phyloP scores from a whole-genome alignment of 495 filamentous ascomycete genomes.

The Penicillium robsamsonii region DNA sequence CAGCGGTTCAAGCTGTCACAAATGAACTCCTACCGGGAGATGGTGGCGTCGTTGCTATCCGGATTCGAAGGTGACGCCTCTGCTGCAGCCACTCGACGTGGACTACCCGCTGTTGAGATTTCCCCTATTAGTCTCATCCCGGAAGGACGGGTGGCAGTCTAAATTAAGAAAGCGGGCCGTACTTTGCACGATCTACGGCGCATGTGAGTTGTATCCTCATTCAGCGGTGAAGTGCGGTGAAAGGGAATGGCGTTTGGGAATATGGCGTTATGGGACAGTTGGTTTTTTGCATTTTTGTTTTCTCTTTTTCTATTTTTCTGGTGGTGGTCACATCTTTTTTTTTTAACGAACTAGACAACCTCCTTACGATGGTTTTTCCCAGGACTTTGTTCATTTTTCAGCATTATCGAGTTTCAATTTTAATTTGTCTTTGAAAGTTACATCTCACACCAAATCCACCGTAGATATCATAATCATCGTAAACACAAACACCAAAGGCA shows the following conservation, averaged over 20 bases:
- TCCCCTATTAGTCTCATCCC: constrained; percentile 11
- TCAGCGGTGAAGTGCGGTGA: neutral
- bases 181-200: neutral
- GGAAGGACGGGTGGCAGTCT: constrained; percentile 16
- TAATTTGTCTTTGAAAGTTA: neutral
- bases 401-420: neutral
- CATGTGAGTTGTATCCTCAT: neutral
- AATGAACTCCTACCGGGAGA: constrained; percentile 47
- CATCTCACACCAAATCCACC: neutral
- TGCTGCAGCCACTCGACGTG: neutral
- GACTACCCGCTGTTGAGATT: constrained; percentile 15
- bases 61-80: constrained; percentile 24
- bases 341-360: neutral
- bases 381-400: neutral
- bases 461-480: neutral
- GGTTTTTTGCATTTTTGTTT: neutral
- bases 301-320: neutral
- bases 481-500: neutral
- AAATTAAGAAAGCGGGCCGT: neutral
- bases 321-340: neutral
- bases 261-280: neutral
- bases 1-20: constrained; percentile 51
- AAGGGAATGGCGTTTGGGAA: neutral
- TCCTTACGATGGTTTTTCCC: neutral
- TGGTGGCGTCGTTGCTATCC: constrained; percentile 43